Base-by-base conservation (phyloP, 768 basidiomycete species). In the Lepiota venenata region DNA sequence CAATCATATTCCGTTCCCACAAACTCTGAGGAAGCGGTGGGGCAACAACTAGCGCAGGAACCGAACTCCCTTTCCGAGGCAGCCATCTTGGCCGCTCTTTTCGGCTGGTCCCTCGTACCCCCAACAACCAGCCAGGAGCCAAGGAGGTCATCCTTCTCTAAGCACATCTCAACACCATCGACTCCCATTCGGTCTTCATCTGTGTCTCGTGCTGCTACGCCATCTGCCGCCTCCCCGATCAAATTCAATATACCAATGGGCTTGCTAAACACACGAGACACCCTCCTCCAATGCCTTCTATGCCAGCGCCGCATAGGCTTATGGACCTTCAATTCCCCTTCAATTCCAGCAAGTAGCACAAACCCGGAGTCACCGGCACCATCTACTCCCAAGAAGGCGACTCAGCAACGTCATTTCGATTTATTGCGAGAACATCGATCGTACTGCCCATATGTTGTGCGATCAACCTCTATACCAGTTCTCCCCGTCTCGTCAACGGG, bases 361-460 rank as follows among this genome's bases (percentile, higher is more conserved):
- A 41, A 46, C 20, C 40, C 59, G 38, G 47, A 52, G 20, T 40
- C 50, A 4, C 6, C 62, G 55, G 39, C 55, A 15, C 38, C 44
- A 41, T 49, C 59, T 52, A 56, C 60, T 56, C 58, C 69, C n/a
- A 69, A 64, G 29, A 71, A 59, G 58, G 60, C 60, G 11, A 55
- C 67, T 3, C 68, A 69, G 15, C 71, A 70, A 40, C 65, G 88
- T 49, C 80, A 79, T 18, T 82, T 93, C 50, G 90, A 93, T 64
- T 63, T 92, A 36, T 66, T 91, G 44, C 87, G 84, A 61, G 91
- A 93, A 66, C 91, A 93, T 64, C 79, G 91, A 22, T 87, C 88
- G 2, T 91, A 88, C 60, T 93, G 91, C 60, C 91, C 91, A n/a
- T 93, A 91, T 57, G 80, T 89, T 25, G 83, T 86, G 35, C 78